Base-by-base conservation (phyloP, 1,284 basidiomycete species). In the Heterobasidion occidentale region DNA sequence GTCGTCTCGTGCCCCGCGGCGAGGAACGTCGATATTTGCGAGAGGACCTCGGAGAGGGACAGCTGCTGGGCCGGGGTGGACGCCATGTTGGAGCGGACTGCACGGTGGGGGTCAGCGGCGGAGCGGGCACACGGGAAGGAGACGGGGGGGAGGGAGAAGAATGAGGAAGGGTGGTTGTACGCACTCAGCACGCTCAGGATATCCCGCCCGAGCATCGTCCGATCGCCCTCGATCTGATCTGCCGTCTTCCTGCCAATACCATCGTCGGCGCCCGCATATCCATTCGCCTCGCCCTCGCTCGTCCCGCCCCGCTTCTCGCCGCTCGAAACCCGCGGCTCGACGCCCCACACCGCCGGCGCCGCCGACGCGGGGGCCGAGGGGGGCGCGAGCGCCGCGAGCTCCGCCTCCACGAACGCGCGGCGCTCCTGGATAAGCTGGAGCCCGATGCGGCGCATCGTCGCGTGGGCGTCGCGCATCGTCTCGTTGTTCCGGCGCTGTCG, bases 11-110 rank as follows among this genome's bases (percentile, higher is more conserved):
- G 77, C 17, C 83, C 81, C 2, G 82, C 82, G n/a, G 81, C 77
- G 51, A 92, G 77, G 67, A 92, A 89, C 0, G 87, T 92, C 8
- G 84, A 83, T 59, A 92, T 88, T 67, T 92, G 88, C 57, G 80
- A 86, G 33, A 86, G 71, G 3, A 88, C 81, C 64, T 92, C 88
- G 14, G 76, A 71, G 47, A 82, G 78, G 8, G 79, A 78, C 74
- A 92, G 78, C 20, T 74, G 74, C 65, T 88, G 79, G 0, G 73
- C 71, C 0, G 75, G 68, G 6, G 71, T 69, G 9, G 75, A 67
- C 1, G 79, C 74, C 61, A 80, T 68, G 65, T 86, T 86, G 4
- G 84, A 84, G 49, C 77, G 78, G 58, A 88, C 84, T 84, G 60
- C 36, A 42, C 34, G 36, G 36, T 19, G 12, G 14, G n/a, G 51